These are phyloP conservation scores for Trichocladium uniseriatum DNA, from an alignment of 495 filamentous ascomycete genomes.

Conservation along the genomic window DNA sequence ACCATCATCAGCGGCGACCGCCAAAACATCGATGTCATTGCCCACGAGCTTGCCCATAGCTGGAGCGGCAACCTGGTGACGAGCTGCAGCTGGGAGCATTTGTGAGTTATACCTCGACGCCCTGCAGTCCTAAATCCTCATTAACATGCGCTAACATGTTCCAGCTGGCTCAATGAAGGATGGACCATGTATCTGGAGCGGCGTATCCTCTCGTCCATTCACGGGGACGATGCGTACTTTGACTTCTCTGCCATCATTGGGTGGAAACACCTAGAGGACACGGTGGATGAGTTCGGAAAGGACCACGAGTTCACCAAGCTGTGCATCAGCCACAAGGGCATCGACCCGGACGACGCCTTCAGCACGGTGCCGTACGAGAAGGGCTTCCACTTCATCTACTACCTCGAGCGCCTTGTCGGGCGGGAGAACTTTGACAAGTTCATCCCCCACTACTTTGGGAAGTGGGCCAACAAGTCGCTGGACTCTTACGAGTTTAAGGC, in stretches of 20 bases:
- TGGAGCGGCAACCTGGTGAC: conserved; percentile 94
- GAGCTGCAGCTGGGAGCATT: conserved; percentile 90
- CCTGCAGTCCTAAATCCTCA: too few species aligned
- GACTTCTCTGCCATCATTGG: conserved; percentile 91
- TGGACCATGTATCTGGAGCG: conserved; percentile 94
- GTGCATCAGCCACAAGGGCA: conserved; percentile 72
- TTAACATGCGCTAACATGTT: conserved; percentile 4
- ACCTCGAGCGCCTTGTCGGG: conserved; percentile 78
- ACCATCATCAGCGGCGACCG: conserved; percentile 87
- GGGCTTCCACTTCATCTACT: conserved; percentile 55
- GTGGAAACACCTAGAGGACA: conserved; percentile 60
- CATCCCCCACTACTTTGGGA: conserved; percentile 90
- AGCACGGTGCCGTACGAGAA: conserved; percentile 75
- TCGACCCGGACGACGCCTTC: conserved; percentile 93
- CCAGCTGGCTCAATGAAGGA: conserved; percentile 82
- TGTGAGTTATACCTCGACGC: conserved; percentile 33
- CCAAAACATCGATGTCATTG: conserved; percentile 93
- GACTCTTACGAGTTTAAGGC: conserved; percentile 90
- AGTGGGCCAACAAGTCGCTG: conserved; percentile 67
- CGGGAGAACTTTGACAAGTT: conserved; percentile 82
- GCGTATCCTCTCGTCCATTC: conserved; percentile 55
- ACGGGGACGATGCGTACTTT: conserved; percentile 66
- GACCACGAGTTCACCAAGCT: conserved; percentile 91
- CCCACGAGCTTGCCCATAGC: conserved; percentile 83
- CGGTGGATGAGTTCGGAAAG: conserved; percentile 63